phyloP scores from a whole-genome alignment of 2,329 filamentous ascomycete genomes.

The Xylaria digitata region DNA sequence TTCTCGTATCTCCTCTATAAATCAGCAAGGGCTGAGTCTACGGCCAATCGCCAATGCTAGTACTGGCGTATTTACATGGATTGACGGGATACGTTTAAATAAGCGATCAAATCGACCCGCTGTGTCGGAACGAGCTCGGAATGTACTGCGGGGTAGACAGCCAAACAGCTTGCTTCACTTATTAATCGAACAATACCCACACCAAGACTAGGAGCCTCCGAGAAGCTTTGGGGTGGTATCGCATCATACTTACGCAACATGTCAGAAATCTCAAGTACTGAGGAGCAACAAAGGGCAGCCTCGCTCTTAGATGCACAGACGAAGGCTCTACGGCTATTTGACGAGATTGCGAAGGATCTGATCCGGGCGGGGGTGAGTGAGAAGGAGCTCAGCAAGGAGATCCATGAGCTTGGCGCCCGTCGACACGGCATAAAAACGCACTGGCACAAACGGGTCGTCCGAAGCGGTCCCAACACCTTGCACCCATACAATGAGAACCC shows the following conservation, averaged over 20 bases:
- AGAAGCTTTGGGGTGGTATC: background rate
- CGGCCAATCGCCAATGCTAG: no score
- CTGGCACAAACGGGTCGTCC: slow-evolving; percentile 64
- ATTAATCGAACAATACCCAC: background rate
- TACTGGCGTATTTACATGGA: no score
- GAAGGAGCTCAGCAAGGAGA: slow-evolving; percentile 59
- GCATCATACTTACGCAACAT: slow-evolving; percentile 5
- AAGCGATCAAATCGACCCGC: background rate
- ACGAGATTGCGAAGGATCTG: slow-evolving; percentile 59
- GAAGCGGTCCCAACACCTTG: slow-evolving; percentile 62
- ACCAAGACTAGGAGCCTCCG: background rate
- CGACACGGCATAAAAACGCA: slow-evolving; percentile 60
- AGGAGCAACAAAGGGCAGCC: slow-evolving; percentile 44
- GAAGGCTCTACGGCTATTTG: slow-evolving; percentile 59
- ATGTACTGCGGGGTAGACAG: slow-evolving; percentile 23
- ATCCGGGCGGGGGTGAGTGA: slow-evolving; percentile 61
- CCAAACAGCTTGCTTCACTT: background rate
- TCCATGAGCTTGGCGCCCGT: slow-evolving; percentile 56
- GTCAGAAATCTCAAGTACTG: slow-evolving; percentile 14
- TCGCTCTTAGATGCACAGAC: slow-evolving; percentile 58
- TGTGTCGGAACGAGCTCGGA: slow-evolving; percentile 3
- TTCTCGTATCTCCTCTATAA: no score
- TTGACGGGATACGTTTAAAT: no score
- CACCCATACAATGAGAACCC: slow-evolving; percentile 61
- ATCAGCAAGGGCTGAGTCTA: no score